phyloP scores from a whole-genome alignment of 345 rosid species.

The Dimocarpus longan region DNA sequence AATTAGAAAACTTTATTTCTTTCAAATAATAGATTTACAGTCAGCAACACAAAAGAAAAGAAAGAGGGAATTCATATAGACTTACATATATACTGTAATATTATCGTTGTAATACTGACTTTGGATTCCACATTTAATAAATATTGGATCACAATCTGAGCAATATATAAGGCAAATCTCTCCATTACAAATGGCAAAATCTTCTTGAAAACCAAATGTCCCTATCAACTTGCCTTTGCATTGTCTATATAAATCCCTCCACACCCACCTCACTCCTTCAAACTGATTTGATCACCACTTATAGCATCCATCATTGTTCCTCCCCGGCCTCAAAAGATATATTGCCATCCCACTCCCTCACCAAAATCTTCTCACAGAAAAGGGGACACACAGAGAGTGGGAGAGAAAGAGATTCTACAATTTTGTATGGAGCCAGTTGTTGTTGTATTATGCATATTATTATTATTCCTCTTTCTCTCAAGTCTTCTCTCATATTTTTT shows the following conservation, averaged over 20 bases:
- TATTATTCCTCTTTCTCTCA: conserved; percentile 41
- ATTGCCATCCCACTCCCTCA: neutral
- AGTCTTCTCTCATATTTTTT: conserved; percentile 27
- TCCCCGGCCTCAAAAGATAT: neutral
- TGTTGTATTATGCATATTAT: conserved; percentile 11
- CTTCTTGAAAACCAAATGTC: conserved; percentile 8
- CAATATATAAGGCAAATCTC: neutral
- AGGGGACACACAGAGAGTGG: neutral
- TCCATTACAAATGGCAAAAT: neutral
- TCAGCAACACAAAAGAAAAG: too few species aligned
- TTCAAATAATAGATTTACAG: too few species aligned
- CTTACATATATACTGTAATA: too few species aligned
- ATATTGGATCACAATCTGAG: too few species aligned
- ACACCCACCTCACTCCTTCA: neutral
- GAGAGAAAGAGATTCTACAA: conserved; percentile 10
- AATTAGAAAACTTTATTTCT: too few species aligned
- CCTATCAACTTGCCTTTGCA: neutral
- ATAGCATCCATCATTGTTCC: neutral
- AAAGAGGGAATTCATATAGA: too few species aligned
- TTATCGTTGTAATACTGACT: too few species aligned
- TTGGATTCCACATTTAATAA: too few species aligned
- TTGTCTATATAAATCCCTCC: conserved; percentile 36
- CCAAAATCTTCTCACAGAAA: neutral
- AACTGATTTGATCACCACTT: conserved; percentile 3
- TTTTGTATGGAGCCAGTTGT: conserved; percentile 41